Evolutionary conservation across 495 filamentous ascomycete species (phyloP), one percentile per base, ranked within the genome.

Genomic region (Filosporella fistucella): DNA sequence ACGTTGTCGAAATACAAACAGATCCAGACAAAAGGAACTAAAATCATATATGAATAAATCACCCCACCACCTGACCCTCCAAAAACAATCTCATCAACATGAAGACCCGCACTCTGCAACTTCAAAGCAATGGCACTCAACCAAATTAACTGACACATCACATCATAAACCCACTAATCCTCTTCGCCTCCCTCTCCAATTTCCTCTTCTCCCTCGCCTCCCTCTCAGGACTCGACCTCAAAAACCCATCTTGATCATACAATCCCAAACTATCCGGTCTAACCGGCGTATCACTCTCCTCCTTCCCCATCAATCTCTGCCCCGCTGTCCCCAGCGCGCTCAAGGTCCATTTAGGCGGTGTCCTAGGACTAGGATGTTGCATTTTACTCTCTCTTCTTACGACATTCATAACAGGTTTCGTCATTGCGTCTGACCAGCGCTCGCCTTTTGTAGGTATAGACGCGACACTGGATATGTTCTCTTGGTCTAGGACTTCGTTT

Each of bases 161-260:
- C n/a, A n/a, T n/a, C n/a, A n/a, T n/a, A n/a, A n/a, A n/a, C n/a
- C n/a, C n/a, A n/a, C n/a, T n/a, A n/a, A n/a, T n/a, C n/a, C n/a
- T n/a, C n/a, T n/a, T n/a, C n/a, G n/a, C n/a, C n/a, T n/a, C n/a
- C n/a, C n/a, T n/a, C n/a, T n/a, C n/a, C n/a, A n/a, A n/a, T n/a
- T n/a, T n/a, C n/a, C n/a, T n/a, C n/a, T n/a, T n/a, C n/a, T n/a
- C n/a, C n/a, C n/a, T n/a, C n/a, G n/a, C n/a, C 21, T 46, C 43
- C 17, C 32, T 22, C 10, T 49, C 45, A 22, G 47, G 47, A 34
- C 37, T 42, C 16, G 55, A 59, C 44, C 57, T 65, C 56, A 74
- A 41, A 46, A 72, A 74, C 11, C 70, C 70, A 22, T 69, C 63
- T 32, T 63, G 40, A 55, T 74, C 69, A 53, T 71, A 74, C 38